Evolutionary conservation across 2,329 filamentous ascomycete species (phyloP).

Genomic region (Cladosporium sp.): DNA sequence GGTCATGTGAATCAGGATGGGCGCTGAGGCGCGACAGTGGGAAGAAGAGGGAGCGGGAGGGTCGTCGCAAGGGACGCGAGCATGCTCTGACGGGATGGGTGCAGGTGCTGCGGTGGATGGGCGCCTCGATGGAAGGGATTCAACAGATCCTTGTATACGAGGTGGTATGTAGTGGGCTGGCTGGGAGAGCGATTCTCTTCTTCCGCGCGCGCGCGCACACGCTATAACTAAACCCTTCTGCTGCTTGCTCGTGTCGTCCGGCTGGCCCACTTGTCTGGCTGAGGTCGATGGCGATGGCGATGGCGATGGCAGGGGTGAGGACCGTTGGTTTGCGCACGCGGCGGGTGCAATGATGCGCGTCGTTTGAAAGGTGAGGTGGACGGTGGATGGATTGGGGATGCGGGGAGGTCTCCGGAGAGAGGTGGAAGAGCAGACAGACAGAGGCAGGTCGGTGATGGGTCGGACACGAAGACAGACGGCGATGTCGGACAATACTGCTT

Average conservation of each 20-base stretch:
- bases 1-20: slow-evolving; percentile 45
- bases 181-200: neutral
- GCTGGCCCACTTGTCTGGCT: neutral
- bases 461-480: too few relatives aligned
- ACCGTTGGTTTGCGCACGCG: too few relatives aligned
- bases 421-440: too few relatives aligned
- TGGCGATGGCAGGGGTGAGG: too few relatives aligned
- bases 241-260: too few relatives aligned
- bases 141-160: slow-evolving; percentile 12
- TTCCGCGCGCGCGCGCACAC: neutral
- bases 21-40: slow-evolving; percentile 23
- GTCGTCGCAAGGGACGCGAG: slow-evolving; percentile 28
- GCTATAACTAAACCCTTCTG: neutral
- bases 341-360: too few relatives aligned
- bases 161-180: slow-evolving; percentile 9
- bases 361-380: too few relatives aligned
- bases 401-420: too few relatives aligned
- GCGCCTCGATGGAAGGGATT: slow-evolving; percentile 2
- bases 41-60: slow-evolving; percentile 29
- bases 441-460: too few relatives aligned
- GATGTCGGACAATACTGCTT: too few relatives aligned
- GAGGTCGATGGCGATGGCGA: neutral
- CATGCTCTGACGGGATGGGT: slow-evolving; percentile 37
- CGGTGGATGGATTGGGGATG: too few relatives aligned
- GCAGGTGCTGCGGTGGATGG: slow-evolving; percentile 5